Evolutionary conservation across 2,329 filamentous ascomycete species (phyloP), one percentile per base, ranked within the genome.

Genomic region (Chaetoscypha palmicola): DNA sequence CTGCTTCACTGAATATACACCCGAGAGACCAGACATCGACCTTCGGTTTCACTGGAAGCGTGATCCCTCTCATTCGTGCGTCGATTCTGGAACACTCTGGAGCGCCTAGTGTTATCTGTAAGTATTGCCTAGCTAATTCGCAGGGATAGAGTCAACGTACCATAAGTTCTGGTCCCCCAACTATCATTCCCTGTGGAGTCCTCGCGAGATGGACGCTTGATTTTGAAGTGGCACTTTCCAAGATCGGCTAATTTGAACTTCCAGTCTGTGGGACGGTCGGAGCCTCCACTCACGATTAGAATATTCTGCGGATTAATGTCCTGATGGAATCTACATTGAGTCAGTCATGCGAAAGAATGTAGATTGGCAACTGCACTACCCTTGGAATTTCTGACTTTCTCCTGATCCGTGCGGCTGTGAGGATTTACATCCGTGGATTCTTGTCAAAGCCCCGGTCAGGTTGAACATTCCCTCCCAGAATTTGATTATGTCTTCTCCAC

Each of bases 291-390:
- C 3, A 46, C 16, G 3, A 58, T 51, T 14, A 58, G 43, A 20
- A 64, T 58, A 39, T 62, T 64, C 9, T 14, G 42, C 3, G 59
- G 59, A 24, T 60, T 61, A 12, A 64, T 44, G 39, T 62, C 59
- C 38, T 59, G 54, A 45, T 64, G 61, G 43, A 50, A 54, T 24
- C 59, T 57, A 49, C 36, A 16, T 10, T 4, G 32, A 34, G 26
- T 17, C 11, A 61, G 22, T n/a, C 44, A 59, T 17, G 14, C 12
- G 3, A 24, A n/a, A 9, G 28, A 11, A 17, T 10, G 14, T 26
- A 7, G n/a, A 28, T n/a, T 41, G 16, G 3, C 28, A 28, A 12
- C 24, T 28, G n/a, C n/a, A n/a, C n/a, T n/a, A n/a, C n/a, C n/a
- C n/a, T n/a, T n/a, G n/a, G n/a, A n/a, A n/a, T n/a, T n/a, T n/a